Conservation (phyloP, 164 flowering plant genomes). For the Dillenia turbinata region DNA sequence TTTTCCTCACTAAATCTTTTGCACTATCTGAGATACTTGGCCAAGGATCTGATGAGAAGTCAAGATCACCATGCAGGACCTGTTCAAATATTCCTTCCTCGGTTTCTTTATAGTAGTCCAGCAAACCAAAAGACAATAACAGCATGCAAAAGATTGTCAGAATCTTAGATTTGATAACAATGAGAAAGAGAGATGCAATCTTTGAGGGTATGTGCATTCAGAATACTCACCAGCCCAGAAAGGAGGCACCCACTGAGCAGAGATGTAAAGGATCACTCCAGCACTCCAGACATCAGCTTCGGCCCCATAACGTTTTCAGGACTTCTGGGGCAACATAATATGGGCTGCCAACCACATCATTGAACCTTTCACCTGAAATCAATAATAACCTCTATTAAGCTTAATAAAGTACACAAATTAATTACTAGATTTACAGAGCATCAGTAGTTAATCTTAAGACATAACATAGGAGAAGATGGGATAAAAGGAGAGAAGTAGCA, state of each 20-base stretch:
- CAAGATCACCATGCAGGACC: slow-evolving; percentile 16
- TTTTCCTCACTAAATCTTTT: slow-evolving; percentile 21
- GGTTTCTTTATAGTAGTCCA: slow-evolving; percentile 8
- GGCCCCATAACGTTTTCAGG: slow-evolving; percentile 11
- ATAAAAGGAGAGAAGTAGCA: no score
- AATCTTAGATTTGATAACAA: neutral
- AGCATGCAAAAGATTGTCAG: neutral
- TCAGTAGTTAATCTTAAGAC: no score
- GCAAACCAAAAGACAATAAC: neutral
- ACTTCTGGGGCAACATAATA: slow-evolving; percentile 20
- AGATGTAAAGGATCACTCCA: slow-evolving; percentile 17
- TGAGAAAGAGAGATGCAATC: neutral
- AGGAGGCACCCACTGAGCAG: slow-evolving; percentile 18
- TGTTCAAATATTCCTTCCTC: slow-evolving; percentile 22
- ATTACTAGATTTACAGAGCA: no score
- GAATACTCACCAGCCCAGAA: slow-evolving; percentile 16
- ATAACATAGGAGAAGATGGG: no score
- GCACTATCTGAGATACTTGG: slow-evolving; percentile 21
- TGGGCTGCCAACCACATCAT: slow-evolving; percentile 18
- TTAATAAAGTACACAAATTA: no score
- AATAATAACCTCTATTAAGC: no score
- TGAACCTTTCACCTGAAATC: slow-evolving; percentile 17
- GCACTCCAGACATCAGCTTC: slow-evolving; percentile 20
- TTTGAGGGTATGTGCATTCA: neutral
- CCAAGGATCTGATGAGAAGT: slow-evolving; percentile 21